Evolutionary conservation across 179 eudicot genomes (phyloP).

Genomic region (Vitellaria paradoxa): DNA sequence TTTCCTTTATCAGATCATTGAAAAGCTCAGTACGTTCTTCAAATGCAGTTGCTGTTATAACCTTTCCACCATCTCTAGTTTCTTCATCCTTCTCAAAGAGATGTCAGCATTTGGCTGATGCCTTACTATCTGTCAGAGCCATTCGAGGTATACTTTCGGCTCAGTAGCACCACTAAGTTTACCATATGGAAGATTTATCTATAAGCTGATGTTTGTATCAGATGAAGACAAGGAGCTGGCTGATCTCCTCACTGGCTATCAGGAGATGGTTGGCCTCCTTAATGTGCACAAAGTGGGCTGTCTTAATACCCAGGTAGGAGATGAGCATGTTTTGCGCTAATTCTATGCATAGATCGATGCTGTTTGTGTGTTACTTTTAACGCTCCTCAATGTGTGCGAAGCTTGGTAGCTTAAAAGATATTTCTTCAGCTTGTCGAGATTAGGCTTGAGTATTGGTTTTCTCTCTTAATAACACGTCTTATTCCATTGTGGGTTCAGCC

Average conservation of each 20-base stretch:
- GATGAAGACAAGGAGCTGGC: slow-evolving; percentile 95
- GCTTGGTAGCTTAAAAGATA: neutral
- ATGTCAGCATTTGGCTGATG: slow-evolving; percentile 97
- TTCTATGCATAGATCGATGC: neutral
- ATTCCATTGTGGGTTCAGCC: too few relatives aligned
- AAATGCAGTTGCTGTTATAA: slow-evolving; percentile 74
- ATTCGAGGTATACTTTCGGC: slow-evolving; percentile 57
- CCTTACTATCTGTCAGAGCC: slow-evolving; percentile 81
- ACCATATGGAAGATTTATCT: slow-evolving; percentile 4
- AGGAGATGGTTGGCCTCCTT: slow-evolving; percentile 95
- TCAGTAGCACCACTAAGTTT: neutral
- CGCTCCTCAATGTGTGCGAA: neutral
- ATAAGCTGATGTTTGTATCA: slow-evolving; percentile 19
- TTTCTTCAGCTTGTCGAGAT: neutral
- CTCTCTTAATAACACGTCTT: too few relatives aligned
- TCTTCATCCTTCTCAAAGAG: slow-evolving; percentile 73
- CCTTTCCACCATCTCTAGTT: slow-evolving; percentile 73
- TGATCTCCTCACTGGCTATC: slow-evolving; percentile 83
- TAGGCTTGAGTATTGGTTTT: neutral
- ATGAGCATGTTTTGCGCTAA: neutral
- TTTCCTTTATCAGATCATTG: slow-evolving; percentile 78
- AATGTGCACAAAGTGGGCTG: slow-evolving; percentile 83
- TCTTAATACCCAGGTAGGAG: slow-evolving; percentile 71
- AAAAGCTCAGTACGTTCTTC: slow-evolving; percentile 65
- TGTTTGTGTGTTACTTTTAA: neutral